A percentile compares a stretch with the other conserved stretches of the same genome.
These are phyloP conservation scores for Sonneratia caseolaris DNA, from an alignment of 345 rosid species.

Conservation along the genomic window DNA sequence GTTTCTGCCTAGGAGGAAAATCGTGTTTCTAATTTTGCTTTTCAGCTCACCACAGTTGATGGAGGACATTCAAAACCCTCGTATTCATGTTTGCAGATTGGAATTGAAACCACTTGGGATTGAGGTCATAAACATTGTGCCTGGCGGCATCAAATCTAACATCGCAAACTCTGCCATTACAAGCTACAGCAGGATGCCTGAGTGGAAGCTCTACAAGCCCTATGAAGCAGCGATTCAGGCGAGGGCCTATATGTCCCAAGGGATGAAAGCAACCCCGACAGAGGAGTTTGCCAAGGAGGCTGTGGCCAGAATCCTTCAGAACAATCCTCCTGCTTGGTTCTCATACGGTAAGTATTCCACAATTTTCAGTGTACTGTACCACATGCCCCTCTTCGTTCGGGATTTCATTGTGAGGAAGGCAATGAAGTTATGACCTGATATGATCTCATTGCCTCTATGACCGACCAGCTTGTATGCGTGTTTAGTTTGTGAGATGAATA, in stretches of 20 bases:
- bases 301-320: constrained; percentile 43
- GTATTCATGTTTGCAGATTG: constrained; percentile 29
- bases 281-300: constrained; percentile 67
- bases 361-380: constrained; percentile 36
- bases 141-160: constrained; percentile 79
- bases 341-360: constrained; percentile 56
- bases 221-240: constrained; percentile 45
- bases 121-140: constrained; percentile 59
- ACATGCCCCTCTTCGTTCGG: constrained; percentile 52
- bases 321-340: constrained; percentile 77
- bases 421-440: constrained; percentile 22
- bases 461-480: neutral
- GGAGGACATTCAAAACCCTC: neutral
- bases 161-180: constrained; percentile 52
- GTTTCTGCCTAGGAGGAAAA: neutral
- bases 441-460: neutral
- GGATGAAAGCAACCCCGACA: constrained; percentile 42
- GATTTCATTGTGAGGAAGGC: constrained; percentile 40
- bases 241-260: constrained; percentile 52
- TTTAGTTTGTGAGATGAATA: neutral
- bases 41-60: neutral
- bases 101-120: constrained; percentile 76
- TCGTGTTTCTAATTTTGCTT: neutral
- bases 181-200: constrained; percentile 55
- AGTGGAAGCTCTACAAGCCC: constrained; percentile 69